These are phyloP conservation scores for Priceomyces fermenticarens DNA, from an alignment of 805 yeast genomes.

Conservation along the genomic window DNA sequence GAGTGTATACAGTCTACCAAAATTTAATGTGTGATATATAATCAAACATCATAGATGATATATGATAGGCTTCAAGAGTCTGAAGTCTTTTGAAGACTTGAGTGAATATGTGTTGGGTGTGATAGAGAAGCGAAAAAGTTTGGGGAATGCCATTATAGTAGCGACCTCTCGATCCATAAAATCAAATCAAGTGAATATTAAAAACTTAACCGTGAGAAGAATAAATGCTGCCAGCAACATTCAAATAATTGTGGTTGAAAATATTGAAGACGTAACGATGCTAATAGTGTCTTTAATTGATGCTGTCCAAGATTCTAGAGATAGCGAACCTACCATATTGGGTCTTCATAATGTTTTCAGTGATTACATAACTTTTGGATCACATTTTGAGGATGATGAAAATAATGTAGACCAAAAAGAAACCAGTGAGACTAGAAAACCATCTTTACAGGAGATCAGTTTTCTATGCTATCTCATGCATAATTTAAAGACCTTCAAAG, in stretches of 20 bases:
- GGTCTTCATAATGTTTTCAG: no score
- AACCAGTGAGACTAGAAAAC: conserved; percentile 5
- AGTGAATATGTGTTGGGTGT: not conserved
- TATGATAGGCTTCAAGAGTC: no score
- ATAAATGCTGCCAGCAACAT: not conserved
- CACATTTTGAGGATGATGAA: no score
- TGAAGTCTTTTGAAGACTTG: conserved; percentile 6
- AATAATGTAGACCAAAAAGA: not conserved
- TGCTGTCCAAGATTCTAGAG: not conserved
- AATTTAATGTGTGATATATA: no score
- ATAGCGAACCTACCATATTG: no score
- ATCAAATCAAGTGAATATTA: not conserved
- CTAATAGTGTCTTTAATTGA: not conserved
- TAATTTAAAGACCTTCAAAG: conserved; percentile 5
- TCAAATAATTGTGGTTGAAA: not conserved
- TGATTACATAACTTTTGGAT: no score
- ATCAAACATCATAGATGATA: no score
- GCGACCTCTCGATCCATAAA: no score
- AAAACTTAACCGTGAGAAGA: not conserved
- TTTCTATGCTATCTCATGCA: conserved; percentile 8
- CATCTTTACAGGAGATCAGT: conserved; percentile 2
- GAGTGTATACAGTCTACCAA: no score
- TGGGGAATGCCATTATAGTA: not conserved
- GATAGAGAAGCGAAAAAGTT: not conserved
- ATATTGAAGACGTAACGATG: not conserved